Percentiles rank a stretch among this genome's conserved stretches.
phyloP scores from a whole-genome alignment of 1,139 yeast genomes.

The Saccharomyces hybrid region DNA sequence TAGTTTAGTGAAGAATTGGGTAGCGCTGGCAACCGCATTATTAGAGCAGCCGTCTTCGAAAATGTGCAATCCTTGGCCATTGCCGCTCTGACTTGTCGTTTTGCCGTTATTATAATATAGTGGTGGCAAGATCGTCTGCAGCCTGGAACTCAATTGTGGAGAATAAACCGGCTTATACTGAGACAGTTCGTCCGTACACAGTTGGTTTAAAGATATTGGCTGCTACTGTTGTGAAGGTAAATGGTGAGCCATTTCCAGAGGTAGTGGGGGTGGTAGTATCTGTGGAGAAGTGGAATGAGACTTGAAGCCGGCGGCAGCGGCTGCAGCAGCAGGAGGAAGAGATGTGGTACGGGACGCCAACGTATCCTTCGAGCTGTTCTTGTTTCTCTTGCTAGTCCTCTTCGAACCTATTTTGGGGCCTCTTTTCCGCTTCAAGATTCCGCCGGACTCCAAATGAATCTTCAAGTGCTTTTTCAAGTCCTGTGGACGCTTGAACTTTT shows the following conservation, averaged over 20 bases:
- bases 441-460: conserved; percentile 46
- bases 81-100: conserved; percentile 4
- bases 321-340: neutral
- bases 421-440: conserved; percentile 20
- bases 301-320: neutral
- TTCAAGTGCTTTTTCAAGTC: conserved; percentile 89
- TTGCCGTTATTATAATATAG: conserved; percentile 8
- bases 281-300: neutral
- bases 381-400: conserved; percentile 11
- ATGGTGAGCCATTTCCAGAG: neutral
- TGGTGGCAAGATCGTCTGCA: conserved; percentile 17
- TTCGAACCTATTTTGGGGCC: conserved; percentile 28
- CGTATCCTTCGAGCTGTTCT: neutral
- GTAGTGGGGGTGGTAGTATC: neutral
- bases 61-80: neutral
- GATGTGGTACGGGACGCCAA: neutral
- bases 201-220: conserved; percentile 16
- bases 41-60: neutral
- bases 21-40: conserved; percentile 15
- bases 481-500: conserved; percentile 90
- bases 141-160: conserved; percentile 16
- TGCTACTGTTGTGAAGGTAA: conserved; percentile 11
- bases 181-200: conserved; percentile 19
- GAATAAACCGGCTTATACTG: conserved; percentile 22
- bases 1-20: conserved; percentile 21